These are phyloP conservation scores for Ogataea corticis DNA, from an alignment of 805 yeast genomes.

Conservation along the genomic window DNA sequence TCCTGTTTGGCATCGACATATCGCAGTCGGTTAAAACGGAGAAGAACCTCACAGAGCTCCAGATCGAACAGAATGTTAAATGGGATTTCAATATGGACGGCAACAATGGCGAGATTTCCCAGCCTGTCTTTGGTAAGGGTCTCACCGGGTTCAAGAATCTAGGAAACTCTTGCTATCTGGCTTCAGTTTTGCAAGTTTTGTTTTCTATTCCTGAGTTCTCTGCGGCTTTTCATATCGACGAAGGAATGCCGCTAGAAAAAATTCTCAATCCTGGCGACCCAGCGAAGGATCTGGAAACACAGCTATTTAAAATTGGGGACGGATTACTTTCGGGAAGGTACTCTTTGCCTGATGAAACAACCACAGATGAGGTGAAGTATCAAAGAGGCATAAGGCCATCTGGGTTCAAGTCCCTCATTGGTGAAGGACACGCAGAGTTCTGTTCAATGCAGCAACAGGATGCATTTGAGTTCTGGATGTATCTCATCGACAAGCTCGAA, in stretches of 20 bases:
- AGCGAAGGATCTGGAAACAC: constrained; percentile 66
- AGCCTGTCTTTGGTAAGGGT: constrained; percentile 71
- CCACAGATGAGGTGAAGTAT: constrained; percentile 46
- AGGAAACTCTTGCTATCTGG: constrained; percentile 91
- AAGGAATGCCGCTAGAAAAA: constrained; percentile 36
- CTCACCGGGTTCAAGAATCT: constrained; percentile 84
- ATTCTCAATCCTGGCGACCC: constrained; percentile 47
- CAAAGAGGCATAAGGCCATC: constrained; percentile 79
- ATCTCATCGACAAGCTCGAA: constrained; percentile 65
- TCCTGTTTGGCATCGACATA: constrained; percentile 68
- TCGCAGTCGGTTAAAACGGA: constrained; percentile 67
- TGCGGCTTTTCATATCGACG: constrained; percentile 38
- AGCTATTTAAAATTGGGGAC: constrained; percentile 74
- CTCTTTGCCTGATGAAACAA: constrained; percentile 54
- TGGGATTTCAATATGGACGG: constrained; percentile 90
- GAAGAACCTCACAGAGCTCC: constrained; percentile 83
- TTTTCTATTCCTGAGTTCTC: constrained; percentile 46
- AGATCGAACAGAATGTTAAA: constrained; percentile 86
- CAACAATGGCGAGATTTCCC: constrained; percentile 62
- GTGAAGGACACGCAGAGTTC: constrained; percentile 79
- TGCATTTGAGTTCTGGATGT: constrained; percentile 84
- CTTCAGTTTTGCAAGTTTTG: constrained; percentile 75
- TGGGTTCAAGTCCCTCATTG: constrained; percentile 73
- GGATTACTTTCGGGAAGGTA: constrained; percentile 78
- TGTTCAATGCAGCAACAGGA: constrained; percentile 90